These are phyloP conservation scores for Eustoma russellianum DNA, from an alignment of 257 asterid genomes.

Conservation along the genomic window DNA sequence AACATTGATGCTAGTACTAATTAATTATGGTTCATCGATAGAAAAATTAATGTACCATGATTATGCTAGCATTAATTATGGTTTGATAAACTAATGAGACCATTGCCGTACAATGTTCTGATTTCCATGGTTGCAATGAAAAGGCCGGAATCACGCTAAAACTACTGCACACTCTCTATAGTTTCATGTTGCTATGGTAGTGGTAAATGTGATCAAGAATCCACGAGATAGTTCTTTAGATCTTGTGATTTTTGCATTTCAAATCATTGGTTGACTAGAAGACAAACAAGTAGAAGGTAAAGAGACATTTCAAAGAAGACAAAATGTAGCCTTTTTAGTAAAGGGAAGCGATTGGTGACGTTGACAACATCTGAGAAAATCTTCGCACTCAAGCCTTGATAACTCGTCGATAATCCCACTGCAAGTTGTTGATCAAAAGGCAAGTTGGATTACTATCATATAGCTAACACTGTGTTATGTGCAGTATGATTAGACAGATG, in stretches of 20 bases:
- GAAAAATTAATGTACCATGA: too few species aligned
- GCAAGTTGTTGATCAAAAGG: conserved; percentile 60
- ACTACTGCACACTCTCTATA: too few species aligned
- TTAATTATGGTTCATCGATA: too few species aligned
- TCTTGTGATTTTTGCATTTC: conserved; percentile 23
- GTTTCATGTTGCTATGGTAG: too few species aligned
- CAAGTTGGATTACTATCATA: conserved; percentile 39
- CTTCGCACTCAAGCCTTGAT: conserved; percentile 57
- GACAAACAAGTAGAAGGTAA: conserved; percentile 36
- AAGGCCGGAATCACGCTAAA: too few species aligned
- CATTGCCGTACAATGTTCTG: too few species aligned
- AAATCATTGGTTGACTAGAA: conserved; percentile 24
- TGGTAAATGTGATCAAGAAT: too few species aligned
- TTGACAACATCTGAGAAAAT: conserved; percentile 44
- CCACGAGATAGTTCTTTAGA: neutral
- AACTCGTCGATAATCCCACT: conserved; percentile 64
- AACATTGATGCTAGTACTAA: too few species aligned
- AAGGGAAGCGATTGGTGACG: conserved; percentile 9
- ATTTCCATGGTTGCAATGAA: too few species aligned
- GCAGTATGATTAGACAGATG: too few species aligned
- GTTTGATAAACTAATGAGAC: too few species aligned
- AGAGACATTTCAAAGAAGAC: conserved; percentile 39
- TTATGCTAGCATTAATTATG: too few species aligned
- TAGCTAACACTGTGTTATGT: conserved; percentile 60
- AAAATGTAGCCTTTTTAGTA: conserved; percentile 30